Percentiles rank a stretch among this genome's conserved stretches.
These are phyloP conservation scores for Starmerella geochares DNA, from an alignment of 805 yeast species.

Conservation along the genomic window DNA sequence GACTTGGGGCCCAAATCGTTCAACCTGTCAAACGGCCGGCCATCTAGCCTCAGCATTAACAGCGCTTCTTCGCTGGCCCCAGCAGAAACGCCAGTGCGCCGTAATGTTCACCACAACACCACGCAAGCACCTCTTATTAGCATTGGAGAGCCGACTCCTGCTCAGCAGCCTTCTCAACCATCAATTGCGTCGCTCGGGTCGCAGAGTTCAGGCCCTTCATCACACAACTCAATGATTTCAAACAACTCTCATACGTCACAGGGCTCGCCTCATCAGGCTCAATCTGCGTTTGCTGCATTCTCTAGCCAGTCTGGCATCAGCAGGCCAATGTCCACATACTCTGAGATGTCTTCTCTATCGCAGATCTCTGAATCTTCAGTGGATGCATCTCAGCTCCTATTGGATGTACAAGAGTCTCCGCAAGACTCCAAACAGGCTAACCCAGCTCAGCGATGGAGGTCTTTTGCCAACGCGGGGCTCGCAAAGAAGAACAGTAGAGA, in stretches of 20 bases:
- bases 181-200: not conserved
- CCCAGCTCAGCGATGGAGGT: conserved; percentile 5
- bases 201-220: not conserved
- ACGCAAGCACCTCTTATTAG: not conserved
- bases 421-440: not conserved
- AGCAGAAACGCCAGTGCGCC: conserved; percentile 5
- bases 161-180: conserved; percentile 2
- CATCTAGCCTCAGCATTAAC: conserved; percentile 4
- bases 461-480: conserved; percentile 4
- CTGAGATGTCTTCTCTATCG: conserved; percentile 24
- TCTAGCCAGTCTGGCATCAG: conserved; percentile 3
- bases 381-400: conserved; percentile 14
- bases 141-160: not conserved
- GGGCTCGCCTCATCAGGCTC: not conserved
- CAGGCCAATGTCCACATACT: conserved; percentile 23
- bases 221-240: not conserved
- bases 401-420: conserved; percentile 12
- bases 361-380: conserved; percentile 24
- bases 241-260: not conserved
- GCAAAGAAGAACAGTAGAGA: conserved; percentile 9
- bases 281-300: not conserved
- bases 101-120: not conserved
- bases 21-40: not conserved
- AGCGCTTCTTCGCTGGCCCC: conserved; percentile 7
- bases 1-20: conserved; percentile 3